Evolutionary conservation across 1,284 basidiomycete species (phyloP).

Genomic region (Agaricales sp.): DNA sequence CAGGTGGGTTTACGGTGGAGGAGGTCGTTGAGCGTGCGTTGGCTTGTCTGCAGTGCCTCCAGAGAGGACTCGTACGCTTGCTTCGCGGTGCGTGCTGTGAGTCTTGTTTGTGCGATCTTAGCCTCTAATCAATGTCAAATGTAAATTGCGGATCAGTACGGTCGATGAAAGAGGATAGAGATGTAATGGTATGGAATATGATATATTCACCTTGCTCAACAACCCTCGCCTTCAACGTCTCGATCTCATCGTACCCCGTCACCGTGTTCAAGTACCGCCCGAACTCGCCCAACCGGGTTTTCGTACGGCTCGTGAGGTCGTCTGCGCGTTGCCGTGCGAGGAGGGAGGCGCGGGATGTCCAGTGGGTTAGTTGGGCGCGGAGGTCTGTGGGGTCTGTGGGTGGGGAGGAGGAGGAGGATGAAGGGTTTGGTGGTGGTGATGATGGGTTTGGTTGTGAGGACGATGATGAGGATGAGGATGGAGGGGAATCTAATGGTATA

Average conservation of each 20-base stretch:
- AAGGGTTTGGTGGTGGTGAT: no score
- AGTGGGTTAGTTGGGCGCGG: constrained; percentile 30
- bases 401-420: no score
- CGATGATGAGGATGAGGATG: no score
- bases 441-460: no score
- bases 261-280: constrained; percentile 75
- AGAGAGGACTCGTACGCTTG: constrained; percentile 67
- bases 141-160: constrained; percentile 4
- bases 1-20: constrained; percentile 84
- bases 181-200: constrained; percentile 1
- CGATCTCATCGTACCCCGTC: constrained; percentile 88
- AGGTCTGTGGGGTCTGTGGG: no score
- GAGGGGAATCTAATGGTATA: no score
- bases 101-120: constrained; percentile 47
- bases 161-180: no score
- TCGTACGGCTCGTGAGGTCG: constrained; percentile 43
- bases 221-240: constrained; percentile 71
- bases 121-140: constrained; percentile 34
- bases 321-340: constrained; percentile 43
- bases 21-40: constrained; percentile 85
- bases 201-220: constrained; percentile 61
- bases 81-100: constrained; percentile 61
- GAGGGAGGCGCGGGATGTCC: constrained; percentile 37
- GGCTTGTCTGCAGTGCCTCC: constrained; percentile 64
- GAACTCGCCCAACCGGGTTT: constrained; percentile 55